These are phyloP conservation scores for Acorus calamus DNA, from an alignment of 106 monocot species.

Conservation along the genomic window DNA sequence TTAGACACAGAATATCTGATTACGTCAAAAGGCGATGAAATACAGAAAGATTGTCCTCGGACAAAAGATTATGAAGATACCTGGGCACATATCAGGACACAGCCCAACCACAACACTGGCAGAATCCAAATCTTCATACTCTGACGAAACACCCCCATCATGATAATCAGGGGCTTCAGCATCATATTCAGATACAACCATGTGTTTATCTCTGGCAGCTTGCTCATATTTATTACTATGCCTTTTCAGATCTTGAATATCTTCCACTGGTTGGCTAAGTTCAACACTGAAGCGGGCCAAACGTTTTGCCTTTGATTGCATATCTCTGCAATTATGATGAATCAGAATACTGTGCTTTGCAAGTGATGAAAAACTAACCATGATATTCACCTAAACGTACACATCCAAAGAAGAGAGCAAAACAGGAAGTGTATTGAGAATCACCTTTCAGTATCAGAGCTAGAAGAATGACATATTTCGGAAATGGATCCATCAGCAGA, in stretches of 20 bases:
- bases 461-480: too few relatives aligned
- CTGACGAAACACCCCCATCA: constrained; percentile 12
- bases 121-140: constrained; percentile 29
- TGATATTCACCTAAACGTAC: too few relatives aligned
- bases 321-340: constrained; percentile 42
- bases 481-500: too few relatives aligned
- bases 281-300: constrained; percentile 71
- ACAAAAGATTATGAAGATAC: too few relatives aligned
- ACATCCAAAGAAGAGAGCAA: too few relatives aligned
- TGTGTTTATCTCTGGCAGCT: constrained; percentile 5
- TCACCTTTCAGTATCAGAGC: constrained; percentile 56
- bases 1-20: too few relatives aligned
- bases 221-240: constrained; percentile 19
- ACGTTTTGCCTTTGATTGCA: constrained; percentile 73
- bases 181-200: not conserved
- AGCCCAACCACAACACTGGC: constrained; percentile 48
- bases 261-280: too few relatives aligned
- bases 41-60: too few relatives aligned
- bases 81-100: constrained; percentile 98
- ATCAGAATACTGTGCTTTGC: too few relatives aligned
- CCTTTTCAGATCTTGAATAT: constrained; percentile 16
- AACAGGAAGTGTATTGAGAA: too few relatives aligned
- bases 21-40: too few relatives aligned
- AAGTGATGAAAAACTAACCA: too few relatives aligned
- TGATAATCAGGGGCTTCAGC: constrained; percentile 4